These are phyloP conservation scores for Cornus kousa DNA, from an alignment of 148 eudicot species.

Conservation along the genomic window DNA sequence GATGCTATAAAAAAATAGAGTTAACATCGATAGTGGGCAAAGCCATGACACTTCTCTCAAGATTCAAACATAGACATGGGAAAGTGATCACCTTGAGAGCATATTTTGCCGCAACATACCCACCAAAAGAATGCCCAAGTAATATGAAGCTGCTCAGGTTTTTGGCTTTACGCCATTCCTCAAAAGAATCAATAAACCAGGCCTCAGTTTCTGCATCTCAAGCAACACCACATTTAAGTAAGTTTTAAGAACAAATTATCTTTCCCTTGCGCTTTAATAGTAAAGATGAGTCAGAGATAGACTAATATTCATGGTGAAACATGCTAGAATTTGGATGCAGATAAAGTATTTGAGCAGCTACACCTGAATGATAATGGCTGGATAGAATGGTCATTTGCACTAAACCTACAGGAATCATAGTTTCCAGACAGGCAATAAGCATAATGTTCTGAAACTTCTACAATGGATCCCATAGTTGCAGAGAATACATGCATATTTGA, in stretches of 20 bases:
- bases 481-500: not conserved
- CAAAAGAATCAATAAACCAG: constrained; percentile 93
- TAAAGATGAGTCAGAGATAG: not conserved
- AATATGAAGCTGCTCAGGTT: constrained; percentile 73
- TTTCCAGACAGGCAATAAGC: too few species aligned
- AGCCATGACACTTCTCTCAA: not conserved
- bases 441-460: too few species aligned
- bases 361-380: not conserved
- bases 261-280: not conserved
- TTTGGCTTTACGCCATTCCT: constrained; percentile 94
- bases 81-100: constrained; percentile 68
- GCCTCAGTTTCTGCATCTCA: constrained; percentile 84
- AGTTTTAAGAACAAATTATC: not conserved
- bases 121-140: constrained; percentile 98
- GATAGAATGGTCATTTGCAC: not conserved
- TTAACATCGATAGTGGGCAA: constrained; percentile 3
- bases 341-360: not conserved
- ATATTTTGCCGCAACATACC: constrained; percentile 93
- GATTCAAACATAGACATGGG: constrained; percentile 6
- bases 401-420: not conserved
- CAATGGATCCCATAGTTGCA: not conserved
- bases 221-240: not conserved
- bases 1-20: constrained; percentile 55
- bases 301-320: not conserved
- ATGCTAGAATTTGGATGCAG: not conserved